Base-by-base conservation (phyloP, 2,329 filamentous ascomycete species). In the Monilinia fructicola region DNA sequence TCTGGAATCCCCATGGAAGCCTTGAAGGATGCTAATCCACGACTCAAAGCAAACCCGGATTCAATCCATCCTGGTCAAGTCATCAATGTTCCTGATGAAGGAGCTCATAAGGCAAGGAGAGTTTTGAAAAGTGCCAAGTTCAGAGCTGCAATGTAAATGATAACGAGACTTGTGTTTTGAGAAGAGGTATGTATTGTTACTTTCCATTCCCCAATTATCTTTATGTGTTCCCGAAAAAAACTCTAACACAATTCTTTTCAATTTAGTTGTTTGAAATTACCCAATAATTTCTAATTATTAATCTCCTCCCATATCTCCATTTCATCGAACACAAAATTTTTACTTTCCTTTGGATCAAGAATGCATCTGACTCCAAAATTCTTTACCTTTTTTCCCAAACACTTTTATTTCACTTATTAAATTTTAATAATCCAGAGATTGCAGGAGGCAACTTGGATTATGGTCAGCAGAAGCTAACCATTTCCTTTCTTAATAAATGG, bases 181-280 rank as follows among this genome's bases (percentile, higher is more conserved):
- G 18, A 46, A 46, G 18, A 23, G 40, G 40, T 46, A 46, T 46
- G 18, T 46, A 16, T 31, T 3, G 18, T 31, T 28, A 21, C 26
- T 18, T 4, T 14, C 1, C 5, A n/a, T 9, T 9, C 0, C 0
- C 3, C 9, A 3, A n/a, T 3, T 16, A n/a, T 23, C 7, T 31
- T 10, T 3, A 18, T 16, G 11, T n/a, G 5, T 16, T 46, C 3
- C 1, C 14, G 11, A 10, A 9, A 3, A 35, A 31, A 2, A 31
- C 35, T n/a, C 40, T 46, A 4, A 46, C 26, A 23, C 1, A 9
- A 10, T 2, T 35, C n/a, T 18, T 21, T 35, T 31, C 6, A 21
- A 16, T 18, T 21, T 23, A 46, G 18, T n/a, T 58, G 4, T 14
- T 46, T 1, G 26, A 6, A n/a, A 23, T 31, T 46, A 4, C 12